Conservation (phyloP, 2,329 filamentous ascomycete genomes). For the Emergomyces pasteurianus region DNA sequence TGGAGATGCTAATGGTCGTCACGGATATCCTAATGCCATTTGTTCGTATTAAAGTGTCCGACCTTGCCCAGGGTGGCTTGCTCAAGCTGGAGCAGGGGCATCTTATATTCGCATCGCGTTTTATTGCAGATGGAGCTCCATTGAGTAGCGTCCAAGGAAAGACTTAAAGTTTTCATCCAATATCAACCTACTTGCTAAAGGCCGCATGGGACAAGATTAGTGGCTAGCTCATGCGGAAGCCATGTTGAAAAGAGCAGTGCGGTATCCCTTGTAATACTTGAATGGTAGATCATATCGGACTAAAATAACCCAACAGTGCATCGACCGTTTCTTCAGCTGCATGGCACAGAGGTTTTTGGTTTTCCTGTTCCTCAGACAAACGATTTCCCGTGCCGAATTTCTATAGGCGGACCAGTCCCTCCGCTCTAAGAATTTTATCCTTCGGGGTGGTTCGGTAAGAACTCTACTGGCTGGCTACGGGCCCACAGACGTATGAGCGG, state of each 20-base stretch:
- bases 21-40: not conserved
- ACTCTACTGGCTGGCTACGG: not conserved
- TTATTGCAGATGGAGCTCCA: not conserved
- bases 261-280: not conserved
- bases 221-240: not conserved
- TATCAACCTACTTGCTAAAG: not conserved
- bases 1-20: not conserved
- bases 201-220: not conserved
- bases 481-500: not conserved
- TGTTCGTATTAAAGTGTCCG: not conserved
- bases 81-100: not conserved
- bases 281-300: not conserved
- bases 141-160: not conserved
- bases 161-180: not conserved
- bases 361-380: not conserved
- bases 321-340: not conserved
- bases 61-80: not conserved
- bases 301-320: not conserved
- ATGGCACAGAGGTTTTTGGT: not conserved
- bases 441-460: not conserved
- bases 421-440: not conserved
- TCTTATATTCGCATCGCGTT: not conserved
- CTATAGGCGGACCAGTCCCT: not conserved
- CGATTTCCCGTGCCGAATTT: not conserved
- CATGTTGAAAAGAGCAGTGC: not conserved